Evolutionary conservation across 495 filamentous ascomycete species (phyloP), one percentile per base, ranked within the genome.

Genomic region (Aspergillus hancockii): DNA sequence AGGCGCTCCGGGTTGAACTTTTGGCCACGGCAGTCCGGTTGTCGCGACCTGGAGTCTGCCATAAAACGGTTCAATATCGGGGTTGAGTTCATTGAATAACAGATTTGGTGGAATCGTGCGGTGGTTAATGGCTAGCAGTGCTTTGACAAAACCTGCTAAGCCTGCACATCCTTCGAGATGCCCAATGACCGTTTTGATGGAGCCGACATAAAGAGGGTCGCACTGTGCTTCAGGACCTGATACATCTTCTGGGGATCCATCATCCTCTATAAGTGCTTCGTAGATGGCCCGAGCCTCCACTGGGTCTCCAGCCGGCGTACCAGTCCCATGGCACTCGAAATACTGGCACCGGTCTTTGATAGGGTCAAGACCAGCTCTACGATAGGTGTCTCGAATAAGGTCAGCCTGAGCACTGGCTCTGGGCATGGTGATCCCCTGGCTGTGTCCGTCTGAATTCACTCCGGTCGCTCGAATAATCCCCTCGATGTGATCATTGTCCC

Each of bases 141-240:
- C 68, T 51, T 76, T 75, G 8, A 78, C 22, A 1, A 75, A 49
- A 0, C 66, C 71, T 0, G 88, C 87, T 31, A 89, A 46, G 3
- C 87, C 87, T 10, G 85, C 85, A 3, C 80, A 74, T 2, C 79
- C 85, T 57, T 85, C 84, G 5, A 65, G 67, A 54, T 87, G 85
- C 0, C 84, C 82, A 47, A 83, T 71, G 7, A 75, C 65, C 4
- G 81, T 79, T 55, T 84, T 85, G 25, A 83, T 71, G 0, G 77
- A 79, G 0, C 83, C 81, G 12, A 84, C 74, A 32, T 74, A 72
- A 25, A 82, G 22, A 1, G 7, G 71, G 0, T 66, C n/a, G n/a
- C n/a, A n/a, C n/a, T n/a, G n/a, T n/a, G n/a, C n/a, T n/a, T n/a
- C n/a, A n/a, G n/a, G n/a, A n/a, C n/a, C n/a, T n/a, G n/a, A n/a